phyloP scores from a whole-genome alignment of 2,329 filamentous ascomycete species.

The Sporothrix dimorphospora region DNA sequence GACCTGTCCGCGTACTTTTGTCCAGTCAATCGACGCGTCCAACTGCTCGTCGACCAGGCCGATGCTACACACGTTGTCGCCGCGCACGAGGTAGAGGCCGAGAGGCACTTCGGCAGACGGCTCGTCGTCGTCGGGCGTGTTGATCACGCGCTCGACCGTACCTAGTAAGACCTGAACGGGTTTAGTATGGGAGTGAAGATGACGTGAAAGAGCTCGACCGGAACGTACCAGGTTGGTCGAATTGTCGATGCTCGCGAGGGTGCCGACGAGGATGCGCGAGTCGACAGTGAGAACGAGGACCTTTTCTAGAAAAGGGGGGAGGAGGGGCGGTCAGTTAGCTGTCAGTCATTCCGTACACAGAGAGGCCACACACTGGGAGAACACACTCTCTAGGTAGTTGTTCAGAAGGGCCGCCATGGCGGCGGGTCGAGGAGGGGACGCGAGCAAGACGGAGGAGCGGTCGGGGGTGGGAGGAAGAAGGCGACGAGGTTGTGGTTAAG shows the following conservation, averaged over 20 bases:
- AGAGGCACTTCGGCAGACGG: conserved; percentile 79
- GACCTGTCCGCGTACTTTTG: conserved; percentile 79
- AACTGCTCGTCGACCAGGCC: conserved; percentile 88
- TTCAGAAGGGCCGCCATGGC: conserved; percentile 38
- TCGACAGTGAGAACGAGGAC: conserved; percentile 91
- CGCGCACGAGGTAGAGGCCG: conserved; percentile 88
- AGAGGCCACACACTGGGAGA: neutral
- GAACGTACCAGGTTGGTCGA: conserved; percentile 76
- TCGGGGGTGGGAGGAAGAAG: neutral
- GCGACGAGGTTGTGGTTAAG: neutral
- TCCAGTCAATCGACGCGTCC: conserved; percentile 91
- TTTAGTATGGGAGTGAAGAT: neutral
- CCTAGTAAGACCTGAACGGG: conserved; percentile 69
- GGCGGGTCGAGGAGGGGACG: conserved; percentile 27
- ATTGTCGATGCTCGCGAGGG: conserved; percentile 83
- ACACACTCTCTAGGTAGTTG: conserved; percentile 42
- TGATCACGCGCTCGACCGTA: conserved; percentile 88
- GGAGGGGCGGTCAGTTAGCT: neutral
- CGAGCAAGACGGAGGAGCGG: neutral
- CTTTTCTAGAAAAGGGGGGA: conserved; percentile 64
- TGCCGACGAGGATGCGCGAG: conserved; percentile 83
- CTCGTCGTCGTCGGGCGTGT: conserved; percentile 79
- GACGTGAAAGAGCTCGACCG: neutral
- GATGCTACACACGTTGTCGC: conserved; percentile 90
- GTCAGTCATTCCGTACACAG: neutral